phyloP scores from a whole-genome alignment of 2,329 filamentous ascomycete species.

The Alternaria arbusti region DNA sequence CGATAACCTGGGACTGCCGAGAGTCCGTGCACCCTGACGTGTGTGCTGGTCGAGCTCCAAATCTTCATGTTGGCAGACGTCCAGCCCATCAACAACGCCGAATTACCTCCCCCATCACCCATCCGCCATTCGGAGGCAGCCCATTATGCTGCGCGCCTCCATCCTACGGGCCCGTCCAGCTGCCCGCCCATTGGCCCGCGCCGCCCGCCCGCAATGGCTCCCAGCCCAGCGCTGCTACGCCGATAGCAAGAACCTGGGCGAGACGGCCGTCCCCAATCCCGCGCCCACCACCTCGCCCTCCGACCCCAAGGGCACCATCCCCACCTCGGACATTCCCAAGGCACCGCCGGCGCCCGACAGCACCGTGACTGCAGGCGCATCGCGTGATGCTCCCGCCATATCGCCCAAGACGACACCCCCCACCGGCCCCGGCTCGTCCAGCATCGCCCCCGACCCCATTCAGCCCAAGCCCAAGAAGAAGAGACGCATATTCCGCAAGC shows the following conservation, averaged over 20 bases:
- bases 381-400: constrained; percentile 39
- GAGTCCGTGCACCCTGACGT: constrained; percentile 20
- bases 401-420: constrained; percentile 47
- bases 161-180: constrained; percentile 57
- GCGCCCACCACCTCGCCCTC: constrained; percentile 29
- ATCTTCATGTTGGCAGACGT: constrained; percentile 22
- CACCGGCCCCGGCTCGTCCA: constrained; percentile 52
- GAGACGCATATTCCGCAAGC: constrained; percentile 73
- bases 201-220: constrained; percentile 47
- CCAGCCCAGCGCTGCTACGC: constrained; percentile 58
- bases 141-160: constrained; percentile 63
- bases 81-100: constrained; percentile 21
- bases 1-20: neutral
- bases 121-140: constrained; percentile 48
- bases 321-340: constrained; percentile 57
- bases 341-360: constrained; percentile 53
- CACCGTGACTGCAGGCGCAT: constrained; percentile 39
- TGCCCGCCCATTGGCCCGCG: constrained; percentile 43
- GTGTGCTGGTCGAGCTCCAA: constrained; percentile 14
- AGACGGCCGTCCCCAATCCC: constrained; percentile 47
- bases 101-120: constrained; percentile 12
- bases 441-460: constrained; percentile 50
- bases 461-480: constrained; percentile 63
- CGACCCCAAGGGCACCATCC: constrained; percentile 52
- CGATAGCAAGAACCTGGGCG: constrained; percentile 49